These are phyloP conservation scores for Sarocladium strictum DNA, from an alignment of 2,329 filamentous ascomycete species.

Conservation along the genomic window DNA sequence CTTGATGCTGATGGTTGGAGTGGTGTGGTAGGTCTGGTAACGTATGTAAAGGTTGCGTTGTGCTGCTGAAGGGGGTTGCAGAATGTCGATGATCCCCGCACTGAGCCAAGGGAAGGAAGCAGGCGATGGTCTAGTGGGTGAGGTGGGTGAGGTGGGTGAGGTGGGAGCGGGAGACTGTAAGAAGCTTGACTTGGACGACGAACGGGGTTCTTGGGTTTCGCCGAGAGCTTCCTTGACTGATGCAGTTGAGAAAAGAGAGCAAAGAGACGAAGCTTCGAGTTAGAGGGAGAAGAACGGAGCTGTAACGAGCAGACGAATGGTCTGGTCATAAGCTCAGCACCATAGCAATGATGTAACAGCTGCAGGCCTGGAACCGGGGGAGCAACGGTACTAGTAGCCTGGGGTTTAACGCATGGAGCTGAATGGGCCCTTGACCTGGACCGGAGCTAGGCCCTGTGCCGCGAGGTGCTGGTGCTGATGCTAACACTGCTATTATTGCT, in stretches of 20 bases:
- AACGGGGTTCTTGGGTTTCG: neutral
- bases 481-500: no score
- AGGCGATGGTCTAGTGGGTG: neutral
- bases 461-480: no score
- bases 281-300: neutral
- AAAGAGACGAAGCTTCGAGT: neutral
- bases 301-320: neutral
- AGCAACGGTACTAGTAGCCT: neutral
- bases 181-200: neutral
- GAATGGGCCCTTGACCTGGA: neutral
- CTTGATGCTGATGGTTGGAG: neutral
- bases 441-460: no score
- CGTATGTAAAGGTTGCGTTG: conserved; percentile 4
- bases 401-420: conserved; percentile 2
- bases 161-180: neutral
- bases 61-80: conserved; percentile 7
- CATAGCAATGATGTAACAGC: conserved; percentile 8
- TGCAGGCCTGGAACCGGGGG: conserved; percentile 6
- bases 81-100: conserved; percentile 8
- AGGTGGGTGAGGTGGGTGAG: neutral
- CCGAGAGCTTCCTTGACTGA: neutral
- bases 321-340: conserved; percentile 7
- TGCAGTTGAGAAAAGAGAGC: neutral
- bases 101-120: conserved; percentile 5
- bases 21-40: neutral